These are phyloP conservation scores for Macrocybe sp. DNA, from an alignment of 1,284 basidiomycete genomes.

Conservation along the genomic window DNA sequence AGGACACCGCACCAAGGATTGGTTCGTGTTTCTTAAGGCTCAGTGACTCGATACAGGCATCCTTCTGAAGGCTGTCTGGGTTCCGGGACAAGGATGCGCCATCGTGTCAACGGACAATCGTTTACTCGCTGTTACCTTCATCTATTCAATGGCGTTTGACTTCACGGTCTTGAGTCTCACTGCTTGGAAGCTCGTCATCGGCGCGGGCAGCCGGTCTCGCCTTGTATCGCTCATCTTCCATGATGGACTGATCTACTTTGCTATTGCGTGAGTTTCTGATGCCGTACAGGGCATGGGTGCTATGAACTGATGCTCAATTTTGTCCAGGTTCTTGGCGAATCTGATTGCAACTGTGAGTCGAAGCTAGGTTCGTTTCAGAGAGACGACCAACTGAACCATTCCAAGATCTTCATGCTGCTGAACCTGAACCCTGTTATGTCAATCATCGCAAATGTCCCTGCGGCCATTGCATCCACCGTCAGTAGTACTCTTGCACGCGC, in stretches of 20 bases:
- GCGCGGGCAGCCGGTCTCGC: conserved; percentile 38
- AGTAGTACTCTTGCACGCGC: conserved; percentile 14
- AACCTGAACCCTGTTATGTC: conserved; percentile 72
- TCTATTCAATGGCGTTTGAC: conserved; percentile 72
- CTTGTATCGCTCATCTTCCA: conserved; percentile 63
- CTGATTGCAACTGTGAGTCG: conserved; percentile 53
- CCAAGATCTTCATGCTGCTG: conserved; percentile 63
- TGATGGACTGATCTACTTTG: conserved; percentile 70
- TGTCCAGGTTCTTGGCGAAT: conserved; percentile 57
- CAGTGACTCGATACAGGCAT: conserved; percentile 37
- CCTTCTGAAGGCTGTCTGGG: conserved; percentile 54
- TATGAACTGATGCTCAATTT: conserved; percentile 4
- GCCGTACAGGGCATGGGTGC: conserved; percentile 1
- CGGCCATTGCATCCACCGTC: conserved; percentile 63
- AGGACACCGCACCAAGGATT: conserved; percentile 6
- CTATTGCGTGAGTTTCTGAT: conserved; percentile 49
- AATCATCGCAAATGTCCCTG: conserved; percentile 70
- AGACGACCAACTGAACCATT: conserved; percentile 3
- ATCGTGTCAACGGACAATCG: conserved; percentile 53
- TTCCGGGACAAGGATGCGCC: conserved; percentile 41
- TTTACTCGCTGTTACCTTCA: conserved; percentile 59
- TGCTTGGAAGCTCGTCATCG: conserved; percentile 49
- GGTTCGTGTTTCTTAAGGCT: conserved; percentile 1
- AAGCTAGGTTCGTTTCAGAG: background rate
- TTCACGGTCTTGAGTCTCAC: conserved; percentile 56